phyloP scores from a whole-genome alignment of 306 rosid species.

The Dalbergia cochinchinensis region DNA sequence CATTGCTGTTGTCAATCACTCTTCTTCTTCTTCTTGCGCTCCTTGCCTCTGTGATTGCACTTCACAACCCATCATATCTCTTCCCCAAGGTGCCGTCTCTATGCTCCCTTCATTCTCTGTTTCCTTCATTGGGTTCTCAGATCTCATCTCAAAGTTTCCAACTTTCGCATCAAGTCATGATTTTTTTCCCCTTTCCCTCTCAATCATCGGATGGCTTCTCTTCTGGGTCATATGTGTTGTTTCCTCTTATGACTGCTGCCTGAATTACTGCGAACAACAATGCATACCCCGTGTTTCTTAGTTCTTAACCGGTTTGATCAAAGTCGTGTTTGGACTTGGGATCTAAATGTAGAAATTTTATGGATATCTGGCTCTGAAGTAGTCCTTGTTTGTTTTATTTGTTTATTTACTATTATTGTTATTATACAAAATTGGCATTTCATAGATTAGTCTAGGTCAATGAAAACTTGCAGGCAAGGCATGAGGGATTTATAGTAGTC shows the following conservation, averaged over 20 bases:
- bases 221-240: constrained; percentile 19
- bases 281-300: background rate
- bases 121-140: constrained; percentile 14
- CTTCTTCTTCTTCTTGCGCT: constrained; percentile 65
- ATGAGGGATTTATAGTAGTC: background rate
- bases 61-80: constrained; percentile 76
- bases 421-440: background rate
- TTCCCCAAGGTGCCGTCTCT: constrained; percentile 61
- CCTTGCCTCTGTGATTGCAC: constrained; percentile 86
- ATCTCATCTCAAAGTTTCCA: constrained; percentile 43
- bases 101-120: constrained; percentile 30
- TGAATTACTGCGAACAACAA: background rate
- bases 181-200: constrained; percentile 35
- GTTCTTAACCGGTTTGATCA: background rate
- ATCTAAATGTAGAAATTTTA: constrained; percentile 3
- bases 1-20: constrained; percentile 62
- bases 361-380: constrained; percentile 20
- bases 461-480: background rate
- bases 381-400: background rate
- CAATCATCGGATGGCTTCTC: too few species aligned
- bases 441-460: background rate
- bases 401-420: background rate
- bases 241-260: background rate
- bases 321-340: constrained; percentile 1
- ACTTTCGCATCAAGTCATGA: constrained; percentile 15